Percentiles rank a stretch among this genome's conserved stretches.
Conservation (phyloP, 1,284 basidiomycete species). For the Pyrrhoderma noxium region DNA sequence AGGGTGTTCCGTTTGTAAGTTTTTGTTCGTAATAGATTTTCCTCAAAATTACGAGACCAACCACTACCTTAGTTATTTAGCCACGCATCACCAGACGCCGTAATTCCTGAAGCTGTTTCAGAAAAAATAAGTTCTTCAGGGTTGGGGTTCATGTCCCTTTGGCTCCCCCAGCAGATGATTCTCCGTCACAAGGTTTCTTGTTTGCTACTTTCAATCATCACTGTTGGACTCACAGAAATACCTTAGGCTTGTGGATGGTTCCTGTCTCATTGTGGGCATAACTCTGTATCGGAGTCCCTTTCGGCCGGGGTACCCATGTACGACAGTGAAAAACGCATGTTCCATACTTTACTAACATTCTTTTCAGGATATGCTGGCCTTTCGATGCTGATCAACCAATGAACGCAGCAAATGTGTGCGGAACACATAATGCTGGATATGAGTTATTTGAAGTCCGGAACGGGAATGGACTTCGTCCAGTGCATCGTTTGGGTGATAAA, state of each 20-base stretch:
- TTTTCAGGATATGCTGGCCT: slow-evolving; percentile 25
- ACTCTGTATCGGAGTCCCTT: slow-evolving; percentile 18
- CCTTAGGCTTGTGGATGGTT: slow-evolving; percentile 19
- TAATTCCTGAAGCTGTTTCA: slow-evolving; percentile 10
- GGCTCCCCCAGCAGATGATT: slow-evolving; percentile 19
- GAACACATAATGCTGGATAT: slow-evolving; percentile 23
- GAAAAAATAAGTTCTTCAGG: slow-evolving; percentile 11
- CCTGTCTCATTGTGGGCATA: slow-evolving; percentile 19
- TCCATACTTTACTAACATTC: not conserved
- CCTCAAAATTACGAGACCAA: not conserved
- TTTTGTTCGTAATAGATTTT: too few species aligned
- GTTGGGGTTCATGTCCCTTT: slow-evolving; percentile 12
- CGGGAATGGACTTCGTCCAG: slow-evolving; percentile 22
- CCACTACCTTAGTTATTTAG: slow-evolving; percentile 9
- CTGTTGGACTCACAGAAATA: not conserved
- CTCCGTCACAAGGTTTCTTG: slow-evolving; percentile 13
- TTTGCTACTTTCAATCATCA: not conserved
- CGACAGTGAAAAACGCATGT: not conserved
- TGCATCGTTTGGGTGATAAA: slow-evolving; percentile 13
- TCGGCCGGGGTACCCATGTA: slow-evolving; percentile 18
- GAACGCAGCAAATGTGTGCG: slow-evolving; percentile 22
- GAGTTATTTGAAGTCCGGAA: slow-evolving; percentile 26
- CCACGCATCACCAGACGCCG: slow-evolving; percentile 12
- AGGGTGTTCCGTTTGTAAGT: slow-evolving; percentile 17
- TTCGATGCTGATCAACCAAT: slow-evolving; percentile 23